Evolutionary conservation across 148 eudicot species (phyloP), one percentile per base, ranked within the genome.

Genomic region (Salicornia ramosissima): DNA sequence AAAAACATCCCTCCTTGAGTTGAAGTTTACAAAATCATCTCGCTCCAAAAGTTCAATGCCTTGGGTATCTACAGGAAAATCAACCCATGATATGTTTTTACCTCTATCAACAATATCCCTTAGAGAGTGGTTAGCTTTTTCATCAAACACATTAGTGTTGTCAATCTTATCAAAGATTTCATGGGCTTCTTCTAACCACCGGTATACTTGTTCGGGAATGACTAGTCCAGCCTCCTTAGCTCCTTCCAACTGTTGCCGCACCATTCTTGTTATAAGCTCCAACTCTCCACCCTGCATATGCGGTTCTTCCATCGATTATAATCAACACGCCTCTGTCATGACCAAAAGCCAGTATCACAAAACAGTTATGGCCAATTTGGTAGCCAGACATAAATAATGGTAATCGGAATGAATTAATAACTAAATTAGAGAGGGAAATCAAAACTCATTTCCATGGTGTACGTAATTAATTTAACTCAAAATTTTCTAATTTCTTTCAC

Each of bases 31-130:
- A 30, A 59, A 59, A 59, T 40, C 64, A 19, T 33, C 40, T 2
- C 64, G 39, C 64, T 40, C 29, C 13, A 59, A 4, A 9, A 59
- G 39, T 11, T 59, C 64, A 59, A 59, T 59, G 7, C 64, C 64
- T 51, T 51, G 47, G n/a, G n/a, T n/a, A n/a, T n/a, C n/a, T 43
- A 14, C 47, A 43, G 47, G 47, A 43, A 43, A 43, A 43, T n/a
- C n/a, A n/a, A n/a, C n/a, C n/a, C n/a, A n/a, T n/a, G n/a, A n/a
- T n/a, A 43, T 43, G 13, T 14, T 43, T 43, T 14, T 43, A 7
- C 47, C 47, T 43, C 13, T 9, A 43, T 9, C 47, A 0, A 43
- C 47, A 9, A 43, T 7, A 43, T 43, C 47, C 8, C 47, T 14
- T 43, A 43, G 0, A 1, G 47, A 7, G 11, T 0, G 47, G 11